phyloP scores from a whole-genome alignment of 176 grass and related monocot species.

The Triticum urartu region DNA sequence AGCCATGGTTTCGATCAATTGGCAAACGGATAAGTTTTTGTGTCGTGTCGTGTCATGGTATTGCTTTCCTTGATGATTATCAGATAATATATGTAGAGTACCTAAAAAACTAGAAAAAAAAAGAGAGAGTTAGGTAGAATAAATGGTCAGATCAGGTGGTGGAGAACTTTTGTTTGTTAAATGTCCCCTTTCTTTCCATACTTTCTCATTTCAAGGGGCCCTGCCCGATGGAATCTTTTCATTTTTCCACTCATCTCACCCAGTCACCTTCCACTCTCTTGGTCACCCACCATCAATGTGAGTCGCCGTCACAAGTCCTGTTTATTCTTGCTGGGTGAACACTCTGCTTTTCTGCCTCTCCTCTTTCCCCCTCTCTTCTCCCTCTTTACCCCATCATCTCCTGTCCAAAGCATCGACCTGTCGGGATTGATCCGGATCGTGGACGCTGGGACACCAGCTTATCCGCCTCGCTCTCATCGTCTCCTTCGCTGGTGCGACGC shows the following conservation, averaged over 20 bases:
- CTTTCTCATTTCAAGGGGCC: not conserved
- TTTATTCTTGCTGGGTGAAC: not conserved
- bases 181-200: not conserved
- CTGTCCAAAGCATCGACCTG: not conserved
- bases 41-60: too few relatives aligned
- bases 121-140: too few relatives aligned
- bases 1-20: fast-evolving
- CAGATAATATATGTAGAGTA: too few relatives aligned
- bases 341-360: not conserved
- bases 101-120: too few relatives aligned
- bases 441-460: not conserved
- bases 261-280: not conserved
- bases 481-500: not conserved
- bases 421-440: not conserved
- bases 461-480: not conserved
- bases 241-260: not conserved
- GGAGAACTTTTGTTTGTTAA: not conserved
- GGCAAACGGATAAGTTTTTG: too few relatives aligned
- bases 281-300: not conserved
- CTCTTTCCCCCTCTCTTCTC: too few relatives aligned
- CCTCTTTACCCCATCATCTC: too few relatives aligned
- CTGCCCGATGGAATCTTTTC: not conserved
- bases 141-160: not conserved
- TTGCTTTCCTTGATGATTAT: too few relatives aligned
- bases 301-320: not conserved